Evolutionary conservation across 23 red algal species (phyloP).

Genomic region (Gracilariopsis chorda): DNA sequence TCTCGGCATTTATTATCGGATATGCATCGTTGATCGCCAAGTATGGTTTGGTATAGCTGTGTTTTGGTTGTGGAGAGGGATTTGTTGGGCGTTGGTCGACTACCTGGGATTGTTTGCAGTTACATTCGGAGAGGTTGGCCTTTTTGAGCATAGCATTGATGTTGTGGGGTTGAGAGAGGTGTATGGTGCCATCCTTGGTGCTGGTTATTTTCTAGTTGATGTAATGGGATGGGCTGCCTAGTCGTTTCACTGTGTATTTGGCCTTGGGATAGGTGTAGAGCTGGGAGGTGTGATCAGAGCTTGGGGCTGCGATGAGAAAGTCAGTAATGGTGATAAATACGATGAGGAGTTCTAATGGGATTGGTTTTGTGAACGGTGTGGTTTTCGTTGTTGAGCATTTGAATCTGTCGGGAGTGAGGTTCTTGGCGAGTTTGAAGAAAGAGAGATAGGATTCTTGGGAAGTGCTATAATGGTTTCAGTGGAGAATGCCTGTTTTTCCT

Average conservation of each 20-base stretch:
- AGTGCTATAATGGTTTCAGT: not conserved
- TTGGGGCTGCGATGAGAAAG: not conserved
- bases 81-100: not conserved
- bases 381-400: not conserved
- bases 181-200: not conserved
- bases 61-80: too few species aligned
- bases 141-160: not conserved
- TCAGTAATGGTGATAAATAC: not conserved
- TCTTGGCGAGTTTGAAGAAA: not conserved
- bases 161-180: slow-evolving; percentile 8
- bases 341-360: too few species aligned
- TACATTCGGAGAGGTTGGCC: not conserved
- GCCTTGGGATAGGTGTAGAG: not conserved
- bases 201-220: not conserved
- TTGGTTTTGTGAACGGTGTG: not conserved
- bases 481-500: not conserved
- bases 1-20: too few species aligned
- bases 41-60: too few species aligned
- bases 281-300: too few species aligned
- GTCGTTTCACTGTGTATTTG: not conserved
- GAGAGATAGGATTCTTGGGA: not conserved
- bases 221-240: not conserved
- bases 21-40: too few species aligned
- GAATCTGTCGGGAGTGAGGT: not conserved
- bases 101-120: not conserved